Percentiles rank a stretch among this genome's conserved stretches.
These are phyloP conservation scores for Zygoascus bituminiphila DNA, from an alignment of 805 yeast species.

Conservation along the genomic window DNA sequence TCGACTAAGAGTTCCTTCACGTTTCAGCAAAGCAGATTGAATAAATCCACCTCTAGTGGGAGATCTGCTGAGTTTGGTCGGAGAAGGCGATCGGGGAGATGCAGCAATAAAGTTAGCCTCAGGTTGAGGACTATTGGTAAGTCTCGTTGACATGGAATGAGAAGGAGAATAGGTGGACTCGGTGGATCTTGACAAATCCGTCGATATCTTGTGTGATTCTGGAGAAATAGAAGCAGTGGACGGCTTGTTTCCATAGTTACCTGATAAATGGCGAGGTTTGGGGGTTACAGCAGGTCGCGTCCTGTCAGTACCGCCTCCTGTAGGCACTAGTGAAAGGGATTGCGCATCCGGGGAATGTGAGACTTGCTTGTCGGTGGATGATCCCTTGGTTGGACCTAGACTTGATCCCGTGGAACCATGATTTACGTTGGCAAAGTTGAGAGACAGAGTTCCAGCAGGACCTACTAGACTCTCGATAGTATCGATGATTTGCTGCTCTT, in stretches of 20 bases:
- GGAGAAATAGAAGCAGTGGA: not conserved
- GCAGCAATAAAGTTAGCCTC: not conserved
- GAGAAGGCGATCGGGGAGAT: not conserved
- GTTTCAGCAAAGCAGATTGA: constrained; percentile 23
- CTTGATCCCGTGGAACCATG: not conserved
- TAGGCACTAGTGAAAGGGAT: too few species aligned
- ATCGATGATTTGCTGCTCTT: not conserved
- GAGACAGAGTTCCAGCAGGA: not conserved
- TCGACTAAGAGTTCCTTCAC: constrained; percentile 16
- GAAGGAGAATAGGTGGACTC: not conserved
- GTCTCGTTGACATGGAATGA: not conserved
- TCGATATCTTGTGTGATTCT: too few species aligned
- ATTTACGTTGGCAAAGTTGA: not conserved
- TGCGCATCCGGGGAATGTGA: not conserved
- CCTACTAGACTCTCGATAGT: constrained; percentile 1
- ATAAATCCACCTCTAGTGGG: constrained; percentile 21
- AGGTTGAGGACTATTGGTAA: not conserved
- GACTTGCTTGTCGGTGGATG: not conserved
- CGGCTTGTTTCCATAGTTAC: not conserved
- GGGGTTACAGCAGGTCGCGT: not conserved
- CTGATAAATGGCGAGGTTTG: not conserved
- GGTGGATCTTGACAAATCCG: not conserved
- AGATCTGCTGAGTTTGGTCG: constrained; percentile 10
- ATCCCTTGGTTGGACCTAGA: too few species aligned
- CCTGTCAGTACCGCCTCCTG: not conserved